Conservation (phyloP, 2,329 filamentous ascomycete genomes). For the Dothiorella sarmentorum region DNA sequence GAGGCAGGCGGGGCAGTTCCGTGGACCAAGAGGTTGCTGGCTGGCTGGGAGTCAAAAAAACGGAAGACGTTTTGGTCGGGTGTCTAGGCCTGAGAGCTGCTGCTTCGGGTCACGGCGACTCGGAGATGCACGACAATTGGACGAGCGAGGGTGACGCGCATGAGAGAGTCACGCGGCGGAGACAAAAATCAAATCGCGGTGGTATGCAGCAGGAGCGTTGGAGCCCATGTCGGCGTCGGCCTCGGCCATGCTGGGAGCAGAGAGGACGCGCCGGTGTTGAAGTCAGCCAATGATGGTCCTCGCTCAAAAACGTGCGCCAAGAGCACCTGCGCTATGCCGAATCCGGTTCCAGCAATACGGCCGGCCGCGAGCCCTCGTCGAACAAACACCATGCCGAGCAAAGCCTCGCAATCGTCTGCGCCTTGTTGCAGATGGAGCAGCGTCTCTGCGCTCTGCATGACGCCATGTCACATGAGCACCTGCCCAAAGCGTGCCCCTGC, state of each 20-base stretch:
- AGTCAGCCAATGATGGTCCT: neutral
- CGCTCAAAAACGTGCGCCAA: conserved; percentile 9
- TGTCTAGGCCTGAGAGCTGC: neutral
- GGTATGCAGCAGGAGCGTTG: conserved; percentile 11
- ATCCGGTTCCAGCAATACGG: neutral
- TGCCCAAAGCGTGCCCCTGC: neutral
- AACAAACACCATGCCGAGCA: conserved; percentile 7
- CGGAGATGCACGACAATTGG: conserved; percentile 1
- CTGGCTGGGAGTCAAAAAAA: conserved; percentile 10
- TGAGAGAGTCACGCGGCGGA: conserved; percentile 11
- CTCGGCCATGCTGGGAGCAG: neutral
- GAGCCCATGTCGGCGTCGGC: conserved; percentile 9
- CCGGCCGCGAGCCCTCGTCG: neutral
- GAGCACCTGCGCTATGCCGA: conserved; percentile 8
- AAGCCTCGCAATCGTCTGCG: neutral
- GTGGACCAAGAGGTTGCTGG: conserved; percentile 10
- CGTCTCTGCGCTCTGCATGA: neutral
- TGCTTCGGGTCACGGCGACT: neutral
- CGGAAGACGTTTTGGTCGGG: conserved; percentile 7
- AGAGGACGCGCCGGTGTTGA: neutral
- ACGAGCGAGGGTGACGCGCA: neutral
- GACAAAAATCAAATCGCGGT: conserved; percentile 12
- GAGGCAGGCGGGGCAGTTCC: conserved; percentile 2
- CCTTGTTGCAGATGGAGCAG: neutral
- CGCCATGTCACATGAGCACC: conserved; percentile 3